Conservation (phyloP, 805 yeast genomes). For the Ogataea trehaloabstinens region DNA sequence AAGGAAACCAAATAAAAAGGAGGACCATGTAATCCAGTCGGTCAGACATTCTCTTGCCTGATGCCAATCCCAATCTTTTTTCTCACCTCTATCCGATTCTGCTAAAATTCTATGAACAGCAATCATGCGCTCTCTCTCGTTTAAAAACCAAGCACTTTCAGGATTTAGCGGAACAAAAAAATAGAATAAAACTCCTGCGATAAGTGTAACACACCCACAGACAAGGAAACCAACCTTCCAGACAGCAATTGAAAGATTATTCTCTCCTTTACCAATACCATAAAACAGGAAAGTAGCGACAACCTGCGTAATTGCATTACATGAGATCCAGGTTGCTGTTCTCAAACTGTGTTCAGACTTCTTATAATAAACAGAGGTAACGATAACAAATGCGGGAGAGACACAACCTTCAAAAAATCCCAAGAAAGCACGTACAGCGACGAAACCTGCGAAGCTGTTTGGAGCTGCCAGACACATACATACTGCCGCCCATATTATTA, state of each 20-base stretch:
- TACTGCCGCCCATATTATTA: constrained; percentile 49
- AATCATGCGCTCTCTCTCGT: constrained; percentile 33
- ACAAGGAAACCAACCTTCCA: constrained; percentile 65
- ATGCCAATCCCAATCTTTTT: constrained; percentile 47
- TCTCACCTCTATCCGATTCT: constrained; percentile 39
- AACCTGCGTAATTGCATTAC: constrained; percentile 42
- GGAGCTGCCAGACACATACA: constrained; percentile 47
- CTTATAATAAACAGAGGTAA: constrained; percentile 57
- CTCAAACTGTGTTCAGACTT: constrained; percentile 38
- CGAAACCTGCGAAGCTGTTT: constrained; percentile 40
- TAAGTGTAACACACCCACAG: constrained; percentile 58
- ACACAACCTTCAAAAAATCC: constrained; percentile 53
- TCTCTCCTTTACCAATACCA: constrained; percentile 41
- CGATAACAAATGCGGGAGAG: constrained; percentile 53
- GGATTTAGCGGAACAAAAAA: constrained; percentile 60
- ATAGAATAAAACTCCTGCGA: constrained; percentile 46
- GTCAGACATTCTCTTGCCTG: constrained; percentile 54
- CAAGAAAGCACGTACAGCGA: constrained; percentile 42
- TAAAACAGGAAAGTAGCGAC: constrained; percentile 52
- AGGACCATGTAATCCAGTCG: constrained; percentile 52
- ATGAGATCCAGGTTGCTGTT: constrained; percentile 38
- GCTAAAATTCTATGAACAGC: constrained; percentile 33
- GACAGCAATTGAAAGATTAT: constrained; percentile 42
- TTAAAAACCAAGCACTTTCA: constrained; percentile 39
- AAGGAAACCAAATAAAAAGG: constrained; percentile 41